A percentile compares a stretch with the other conserved stretches of the same genome.
These are phyloP conservation scores for Auriscalpium vulgare DNA, from an alignment of 768 basidiomycete genomes.

Conservation along the genomic window DNA sequence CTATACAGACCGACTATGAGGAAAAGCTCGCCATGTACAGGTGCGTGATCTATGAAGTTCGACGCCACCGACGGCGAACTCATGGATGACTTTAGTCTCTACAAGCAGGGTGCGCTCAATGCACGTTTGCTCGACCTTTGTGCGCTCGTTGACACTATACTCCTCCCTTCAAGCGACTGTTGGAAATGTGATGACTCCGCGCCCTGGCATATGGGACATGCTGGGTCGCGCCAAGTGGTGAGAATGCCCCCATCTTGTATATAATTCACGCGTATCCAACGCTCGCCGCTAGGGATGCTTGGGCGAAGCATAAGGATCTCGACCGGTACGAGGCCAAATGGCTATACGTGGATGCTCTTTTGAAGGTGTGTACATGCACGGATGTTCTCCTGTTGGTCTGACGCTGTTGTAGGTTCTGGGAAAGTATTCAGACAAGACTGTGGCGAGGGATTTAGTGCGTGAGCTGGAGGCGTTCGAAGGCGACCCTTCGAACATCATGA, in stretches of 20 bases:
- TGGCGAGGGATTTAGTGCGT: conserved; percentile 63
- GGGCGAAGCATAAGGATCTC: conserved; percentile 88
- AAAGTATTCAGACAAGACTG: conserved; percentile 78
- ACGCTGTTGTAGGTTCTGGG: conserved; percentile 49
- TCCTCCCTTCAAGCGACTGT: conserved; percentile 56
- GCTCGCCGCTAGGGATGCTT: conserved; percentile 65
- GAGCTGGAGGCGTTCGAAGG: conserved; percentile 75
- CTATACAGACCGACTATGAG: conserved; percentile 93
- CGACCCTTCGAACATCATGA: conserved; percentile 53
- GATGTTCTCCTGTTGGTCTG: neutral
- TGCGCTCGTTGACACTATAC: neutral
- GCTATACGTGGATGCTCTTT: conserved; percentile 80
- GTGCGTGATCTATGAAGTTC: conserved; percentile 28
- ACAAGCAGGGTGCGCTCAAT: conserved; percentile 72
- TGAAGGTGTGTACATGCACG: conserved; percentile 49
- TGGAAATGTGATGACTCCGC: conserved; percentile 71
- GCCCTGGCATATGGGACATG: conserved; percentile 89
- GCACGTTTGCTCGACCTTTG: neutral
- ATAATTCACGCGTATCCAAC: conserved; percentile 9
- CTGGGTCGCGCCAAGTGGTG: conserved; percentile 91
- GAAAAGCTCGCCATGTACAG: conserved; percentile 94
- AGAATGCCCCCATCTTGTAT: conserved; percentile 14
- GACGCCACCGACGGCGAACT: neutral
- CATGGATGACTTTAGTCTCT: conserved; percentile 44
- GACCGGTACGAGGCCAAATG: conserved; percentile 76